Conservation (phyloP, 768 basidiomycete genomes). For the Paxillus involutus region DNA sequence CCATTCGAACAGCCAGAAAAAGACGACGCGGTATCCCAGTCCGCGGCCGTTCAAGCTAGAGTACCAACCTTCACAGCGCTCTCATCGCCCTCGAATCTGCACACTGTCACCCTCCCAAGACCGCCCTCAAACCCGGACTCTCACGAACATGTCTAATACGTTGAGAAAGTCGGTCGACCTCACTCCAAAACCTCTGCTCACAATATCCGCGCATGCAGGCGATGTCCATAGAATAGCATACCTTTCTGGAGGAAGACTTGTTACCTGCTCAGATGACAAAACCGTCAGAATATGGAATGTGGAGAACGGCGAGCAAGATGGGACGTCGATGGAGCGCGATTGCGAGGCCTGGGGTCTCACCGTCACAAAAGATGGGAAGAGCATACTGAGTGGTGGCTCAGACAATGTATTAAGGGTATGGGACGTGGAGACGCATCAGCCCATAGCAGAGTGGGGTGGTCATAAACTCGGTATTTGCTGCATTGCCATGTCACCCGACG, state of each 20-base stretch:
- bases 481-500: slow-evolving; percentile 5
- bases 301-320: slow-evolving; percentile 7
- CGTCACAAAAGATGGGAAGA: background rate
- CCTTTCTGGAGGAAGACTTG: slow-evolving; percentile 7
- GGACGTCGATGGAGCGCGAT: background rate
- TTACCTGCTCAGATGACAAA: background rate
- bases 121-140: too few species aligned
- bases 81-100: too few species aligned
- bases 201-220: background rate
- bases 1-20: too few species aligned
- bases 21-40: too few species aligned
- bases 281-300: slow-evolving; percentile 1
- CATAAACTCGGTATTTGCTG: fast-evolving
- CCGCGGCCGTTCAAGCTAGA: too few species aligned
- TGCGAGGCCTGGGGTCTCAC: fast-evolving
- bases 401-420: background rate
- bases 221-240: background rate
- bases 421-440: slow-evolving; percentile 1
- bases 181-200: background rate
- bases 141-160: too few species aligned
- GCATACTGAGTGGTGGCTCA: background rate
- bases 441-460: slow-evolving; percentile 1
- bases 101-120: too few species aligned
- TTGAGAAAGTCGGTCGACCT: too few species aligned
- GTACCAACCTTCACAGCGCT: too few species aligned